A percentile compares a stretch with the other conserved stretches of the same genome.
Conservation (phyloP, 1,284 basidiomycete species). For the Anthracocystis setariae region DNA sequence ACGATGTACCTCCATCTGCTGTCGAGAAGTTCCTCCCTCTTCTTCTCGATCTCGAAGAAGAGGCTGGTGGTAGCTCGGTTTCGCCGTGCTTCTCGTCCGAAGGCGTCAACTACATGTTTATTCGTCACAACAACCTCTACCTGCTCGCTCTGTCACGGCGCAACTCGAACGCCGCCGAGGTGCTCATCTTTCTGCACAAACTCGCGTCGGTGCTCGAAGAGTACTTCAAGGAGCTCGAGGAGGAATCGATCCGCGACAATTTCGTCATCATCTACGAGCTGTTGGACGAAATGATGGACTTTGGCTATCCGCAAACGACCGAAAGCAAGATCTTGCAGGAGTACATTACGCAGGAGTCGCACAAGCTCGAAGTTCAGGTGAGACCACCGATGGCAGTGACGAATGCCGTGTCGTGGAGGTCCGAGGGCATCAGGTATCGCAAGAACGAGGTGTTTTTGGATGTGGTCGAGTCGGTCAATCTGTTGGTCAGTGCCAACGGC, state of each 20-base stretch:
- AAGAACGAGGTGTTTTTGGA: slow-evolving; percentile 99
- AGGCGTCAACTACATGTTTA: slow-evolving; percentile 93
- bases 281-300: slow-evolving; percentile 99
- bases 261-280: slow-evolving; percentile 95
- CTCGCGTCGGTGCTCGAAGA: slow-evolving; percentile 82
- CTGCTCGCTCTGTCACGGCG: slow-evolving; percentile 93
- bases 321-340: slow-evolving; percentile 99
- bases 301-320: slow-evolving; percentile 98
- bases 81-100: slow-evolving; percentile 87
- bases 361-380: slow-evolving; percentile 97
- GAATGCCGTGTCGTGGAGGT: slow-evolving; percentile 98
- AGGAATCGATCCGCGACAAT: slow-evolving; percentile 98
- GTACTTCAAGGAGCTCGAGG: slow-evolving; percentile 99
- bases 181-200: slow-evolving; percentile 95
- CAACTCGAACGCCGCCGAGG: slow-evolving; percentile 94
- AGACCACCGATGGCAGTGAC: slow-evolving; percentile 97
- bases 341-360: slow-evolving; percentile 99
- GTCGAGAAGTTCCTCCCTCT: slow-evolving; percentile 95
- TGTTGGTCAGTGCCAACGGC: slow-evolving; percentile 94
- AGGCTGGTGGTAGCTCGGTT: slow-evolving; percentile 77
- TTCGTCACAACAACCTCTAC: slow-evolving; percentile 96
- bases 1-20: slow-evolving; percentile 88
- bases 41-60: slow-evolving; percentile 95
- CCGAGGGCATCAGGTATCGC: slow-evolving; percentile 94
- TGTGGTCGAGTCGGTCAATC: slow-evolving; percentile 96